Conservation (phyloP, 176 grass and related monocot species). For the Ensete glaucum region DNA sequence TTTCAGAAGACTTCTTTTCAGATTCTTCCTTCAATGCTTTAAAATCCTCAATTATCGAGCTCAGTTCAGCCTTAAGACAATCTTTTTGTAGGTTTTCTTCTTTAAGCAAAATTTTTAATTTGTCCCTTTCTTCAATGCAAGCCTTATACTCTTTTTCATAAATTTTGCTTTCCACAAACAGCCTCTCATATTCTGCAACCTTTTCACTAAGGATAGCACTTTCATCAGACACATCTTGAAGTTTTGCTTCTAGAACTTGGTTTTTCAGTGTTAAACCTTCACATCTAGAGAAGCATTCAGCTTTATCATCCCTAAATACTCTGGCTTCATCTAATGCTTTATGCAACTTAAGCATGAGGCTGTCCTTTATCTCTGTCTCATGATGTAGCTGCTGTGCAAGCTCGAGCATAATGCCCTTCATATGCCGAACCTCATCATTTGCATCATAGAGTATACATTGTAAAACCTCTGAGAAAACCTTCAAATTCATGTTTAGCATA, state of each 20-base stretch:
- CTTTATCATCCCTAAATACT: constrained; percentile 57
- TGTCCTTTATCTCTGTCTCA: constrained; percentile 47
- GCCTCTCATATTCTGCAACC: constrained; percentile 32
- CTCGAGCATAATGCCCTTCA: constrained; percentile 43
- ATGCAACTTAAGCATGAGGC: constrained; percentile 39
- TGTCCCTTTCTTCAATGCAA: constrained; percentile 57
- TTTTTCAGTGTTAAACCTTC: constrained; percentile 63
- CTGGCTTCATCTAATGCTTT: constrained; percentile 48
- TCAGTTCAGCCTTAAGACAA: constrained; percentile 48
- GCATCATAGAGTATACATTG: constrained; percentile 40
- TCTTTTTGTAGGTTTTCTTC: constrained; percentile 49
- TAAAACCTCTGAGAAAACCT: constrained; percentile 75
- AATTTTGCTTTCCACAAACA: constrained; percentile 33
- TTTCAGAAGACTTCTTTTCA: constrained; percentile 39
- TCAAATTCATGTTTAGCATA: constrained; percentile 44
- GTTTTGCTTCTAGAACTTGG: constrained; percentile 74
- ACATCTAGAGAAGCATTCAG: constrained; percentile 51
- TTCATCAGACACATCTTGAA: constrained; percentile 58
- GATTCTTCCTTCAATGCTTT: constrained; percentile 54
- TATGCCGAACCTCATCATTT: constrained; percentile 41
- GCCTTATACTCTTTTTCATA: constrained; percentile 48
- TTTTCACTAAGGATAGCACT: constrained; percentile 41
- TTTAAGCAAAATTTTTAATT: constrained; percentile 49
- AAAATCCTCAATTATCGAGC: constrained; percentile 31
- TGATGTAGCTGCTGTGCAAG: constrained; percentile 54